Evolutionary conservation across 1,284 basidiomycete species (phyloP), one percentile per base, ranked within the genome.

Genomic region (Sanguinoderma infundibulare): DNA sequence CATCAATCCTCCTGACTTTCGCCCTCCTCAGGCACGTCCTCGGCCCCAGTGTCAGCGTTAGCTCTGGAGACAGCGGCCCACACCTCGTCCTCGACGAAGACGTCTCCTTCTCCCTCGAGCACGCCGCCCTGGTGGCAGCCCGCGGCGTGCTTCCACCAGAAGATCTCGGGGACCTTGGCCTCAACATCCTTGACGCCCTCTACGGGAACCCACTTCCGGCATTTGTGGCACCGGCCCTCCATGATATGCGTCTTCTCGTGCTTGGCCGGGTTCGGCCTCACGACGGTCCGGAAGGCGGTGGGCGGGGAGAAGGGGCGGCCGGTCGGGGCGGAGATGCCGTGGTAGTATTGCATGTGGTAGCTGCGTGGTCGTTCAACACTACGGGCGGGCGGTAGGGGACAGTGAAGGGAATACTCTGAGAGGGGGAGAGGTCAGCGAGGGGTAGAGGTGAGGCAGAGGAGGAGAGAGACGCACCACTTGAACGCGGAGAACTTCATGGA

Each of bases 101-200:
- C 75, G 68, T 87, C 83, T 47, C 75, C 67, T 59, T 90, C 87
- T 22, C 85, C 86, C 1, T 75, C 71, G 49, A 89, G 74, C 15
- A 75, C 79, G 2, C 81, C 83, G 28, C 82, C 81, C 61, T 84
- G 82, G 66, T 92, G 91, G 66, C 90, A 92, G 12, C 80, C 63
- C 1, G 87, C 87, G 24, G 91, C 90, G 67, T 92, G 91, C 73
- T 92, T 92, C 90, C 89, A 94, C 90, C 90, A 92, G 66, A 85
- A 86, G 2, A 92, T 79, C 69, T 92, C 90, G 67, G 84, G 85
- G 38, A 91, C 91, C 82, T 93, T 91, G 20, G 83, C 77, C 51
- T 89, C 85, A 46, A 87, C 80, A 64, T 86, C 81, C 75, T 92
- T 92, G 47, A 90, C 75, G 22, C 90, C 89, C 71, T 92, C 87